A percentile compares a stretch with the other conserved stretches of the same genome.
phyloP scores from a whole-genome alignment of 495 filamentous ascomycete species.

The Podospora pseudoanserina region DNA sequence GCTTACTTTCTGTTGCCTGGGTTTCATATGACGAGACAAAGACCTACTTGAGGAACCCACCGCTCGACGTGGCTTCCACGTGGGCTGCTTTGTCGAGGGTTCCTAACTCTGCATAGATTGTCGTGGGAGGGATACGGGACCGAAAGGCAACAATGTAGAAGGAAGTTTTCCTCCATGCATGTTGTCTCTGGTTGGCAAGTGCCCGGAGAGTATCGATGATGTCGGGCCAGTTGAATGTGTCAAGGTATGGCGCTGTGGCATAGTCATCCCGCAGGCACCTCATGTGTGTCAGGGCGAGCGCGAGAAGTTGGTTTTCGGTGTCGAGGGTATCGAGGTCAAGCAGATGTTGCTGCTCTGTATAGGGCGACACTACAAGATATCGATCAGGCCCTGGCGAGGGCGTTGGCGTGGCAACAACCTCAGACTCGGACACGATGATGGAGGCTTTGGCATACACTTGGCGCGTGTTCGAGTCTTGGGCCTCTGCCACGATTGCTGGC shows the following conservation, averaged over 20 bases:
- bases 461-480: constrained; percentile 5
- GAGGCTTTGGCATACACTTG: constrained; percentile 10
- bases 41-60: constrained; percentile 74
- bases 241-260: constrained; percentile 68
- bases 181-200: constrained; percentile 42
- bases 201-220: constrained; percentile 54
- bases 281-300: constrained; percentile 63
- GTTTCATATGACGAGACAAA: constrained; percentile 2
- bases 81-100: constrained; percentile 72
- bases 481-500: constrained; percentile 13
- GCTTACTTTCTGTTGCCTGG: constrained; percentile 1
- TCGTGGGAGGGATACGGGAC: constrained; percentile 60
- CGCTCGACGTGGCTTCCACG: constrained; percentile 68
- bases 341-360: constrained; percentile 62
- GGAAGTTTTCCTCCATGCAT: constrained; percentile 56
- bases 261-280: constrained; percentile 63
- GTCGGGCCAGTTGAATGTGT: constrained; percentile 73
- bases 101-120: constrained; percentile 58
- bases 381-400: constrained; percentile 11
- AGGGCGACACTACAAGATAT: constrained; percentile 69
- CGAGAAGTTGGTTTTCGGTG: constrained; percentile 61
- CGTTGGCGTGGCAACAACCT: background rate
- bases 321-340: constrained; percentile 66
- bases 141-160: constrained; percentile 86
- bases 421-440: constrained; percentile 12